phyloP scores from a whole-genome alignment of 2,329 filamentous ascomycete species.

The Tolypocladium ovalisporum region DNA sequence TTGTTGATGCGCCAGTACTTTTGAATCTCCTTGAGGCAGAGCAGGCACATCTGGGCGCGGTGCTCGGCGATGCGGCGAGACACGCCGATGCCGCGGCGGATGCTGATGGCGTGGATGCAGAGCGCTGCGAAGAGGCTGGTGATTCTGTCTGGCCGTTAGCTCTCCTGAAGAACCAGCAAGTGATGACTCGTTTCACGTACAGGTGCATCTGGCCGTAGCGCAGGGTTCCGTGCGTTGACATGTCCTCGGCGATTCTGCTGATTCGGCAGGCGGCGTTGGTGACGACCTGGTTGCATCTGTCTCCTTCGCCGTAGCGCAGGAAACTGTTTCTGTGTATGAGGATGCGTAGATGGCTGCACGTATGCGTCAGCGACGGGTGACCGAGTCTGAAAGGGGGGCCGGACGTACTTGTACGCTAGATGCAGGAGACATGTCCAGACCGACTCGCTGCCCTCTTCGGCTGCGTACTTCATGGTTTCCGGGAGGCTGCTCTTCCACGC shows the following conservation, averaged over 20 bases:
- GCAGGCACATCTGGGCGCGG: slow-evolving; percentile 24
- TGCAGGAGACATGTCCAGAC: slow-evolving; percentile 25
- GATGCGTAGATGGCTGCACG: slow-evolving; percentile 20
- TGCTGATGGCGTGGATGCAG: slow-evolving; percentile 25
- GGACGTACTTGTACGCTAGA: slow-evolving; percentile 22
- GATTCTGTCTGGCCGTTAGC: slow-evolving; percentile 11
- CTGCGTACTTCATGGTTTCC: slow-evolving; percentile 14
- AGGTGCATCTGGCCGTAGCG: slow-evolving; percentile 27
- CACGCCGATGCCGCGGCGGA: slow-evolving; percentile 20
- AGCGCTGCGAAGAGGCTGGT: slow-evolving; percentile 25
- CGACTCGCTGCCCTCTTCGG: slow-evolving; percentile 21
- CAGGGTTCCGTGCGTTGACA: slow-evolving; percentile 21
- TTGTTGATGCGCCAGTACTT: slow-evolving; percentile 30
- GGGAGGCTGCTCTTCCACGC: slow-evolving; percentile 23
- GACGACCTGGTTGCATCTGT: slow-evolving; percentile 17
- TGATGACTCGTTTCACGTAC: slow-evolving; percentile 9
- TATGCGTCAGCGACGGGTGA: neutral
- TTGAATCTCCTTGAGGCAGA: slow-evolving; percentile 25
- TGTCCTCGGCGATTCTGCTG: slow-evolving; percentile 26
- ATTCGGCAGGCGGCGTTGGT: slow-evolving; percentile 22
- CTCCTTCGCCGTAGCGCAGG: slow-evolving; percentile 13
- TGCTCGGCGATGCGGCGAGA: slow-evolving; percentile 23
- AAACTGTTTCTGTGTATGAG: slow-evolving; percentile 24
- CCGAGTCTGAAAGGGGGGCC: too few species aligned
- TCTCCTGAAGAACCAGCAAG: neutral